Base-by-base conservation (phyloP, 1,284 basidiomycete species). In the Moesziomyces aphidis region DNA sequence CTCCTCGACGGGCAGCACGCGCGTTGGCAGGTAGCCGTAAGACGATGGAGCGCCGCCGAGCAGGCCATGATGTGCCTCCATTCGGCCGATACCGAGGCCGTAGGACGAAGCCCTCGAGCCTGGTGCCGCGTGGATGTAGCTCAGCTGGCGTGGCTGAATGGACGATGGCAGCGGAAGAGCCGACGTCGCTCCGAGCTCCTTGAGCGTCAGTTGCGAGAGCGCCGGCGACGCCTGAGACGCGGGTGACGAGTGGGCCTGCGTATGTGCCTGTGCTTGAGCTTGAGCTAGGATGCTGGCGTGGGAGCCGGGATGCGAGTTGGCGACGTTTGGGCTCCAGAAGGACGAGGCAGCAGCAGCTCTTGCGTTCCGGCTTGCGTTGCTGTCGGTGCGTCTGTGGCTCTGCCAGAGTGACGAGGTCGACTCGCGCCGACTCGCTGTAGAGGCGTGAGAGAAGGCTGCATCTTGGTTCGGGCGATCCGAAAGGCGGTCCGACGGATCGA, bases 11-110 rank as follows among this genome's bases (percentile, higher is more conserved):
- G 93, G 86, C 39, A 98, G 89, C 52, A 95, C 90, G 76, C 90
- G 92, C 61, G 98, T 95, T 5, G 95, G 93, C 10, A 94, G 93
- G 95, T 97, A 70, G 23, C 61, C 70, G 39, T 57, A 63, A 11
- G 57, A 59, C 5, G 63, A 39, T 4, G 60, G 56, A 4, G 55
- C n/a, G 4, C 54, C 28, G 15, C 21, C 11, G 31, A 47, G 58
- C 11, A 57, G 34, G 22, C 31, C 31, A n/a, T 21, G 61, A 28
- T 31, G 36, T 4, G 42, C 39, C 19, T 58, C 51, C 23, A 53
- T 51, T 42, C 55, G 47, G 17, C 48, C 55, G 23, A 61, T 28
- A 4, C 62, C 65, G 21, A 63, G 50, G 21, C 56, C 48, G 22
- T 50, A 62, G 0, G 70, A 60, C 2, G 53, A 63, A 4, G 46